Evolutionary conservation across 1,284 basidiomycete species (phyloP).

Genomic region (Abortiporus biennis): DNA sequence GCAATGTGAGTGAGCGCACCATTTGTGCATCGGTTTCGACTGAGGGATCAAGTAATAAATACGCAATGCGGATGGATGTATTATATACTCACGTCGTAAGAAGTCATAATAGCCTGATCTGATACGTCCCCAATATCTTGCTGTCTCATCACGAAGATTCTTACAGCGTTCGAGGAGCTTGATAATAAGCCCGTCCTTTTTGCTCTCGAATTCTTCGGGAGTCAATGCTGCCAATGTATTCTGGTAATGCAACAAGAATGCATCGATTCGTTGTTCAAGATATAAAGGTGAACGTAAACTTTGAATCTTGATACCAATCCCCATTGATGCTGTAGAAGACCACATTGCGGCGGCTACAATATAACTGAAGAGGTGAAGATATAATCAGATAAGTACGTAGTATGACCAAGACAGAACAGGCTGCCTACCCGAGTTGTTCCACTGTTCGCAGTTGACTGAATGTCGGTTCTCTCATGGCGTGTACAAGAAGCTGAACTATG

Average conservation of each 20-base stretch:
- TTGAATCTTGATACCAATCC: constrained; percentile 22
- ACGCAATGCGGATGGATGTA: neutral
- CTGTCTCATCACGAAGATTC: constrained; percentile 23
- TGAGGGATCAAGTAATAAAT: neutral
- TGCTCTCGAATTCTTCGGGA: constrained; percentile 13
- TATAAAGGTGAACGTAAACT: constrained; percentile 18
- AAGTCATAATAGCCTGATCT: constrained; percentile 22
- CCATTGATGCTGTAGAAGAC: constrained; percentile 17
- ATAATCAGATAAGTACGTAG: neutral
- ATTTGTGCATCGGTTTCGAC: constrained; percentile 14
- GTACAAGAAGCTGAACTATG: constrained; percentile 18
- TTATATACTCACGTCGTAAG: constrained; percentile 16
- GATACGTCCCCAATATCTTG: constrained; percentile 22
- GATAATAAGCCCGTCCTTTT: constrained; percentile 23
- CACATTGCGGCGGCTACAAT: constrained; percentile 18
- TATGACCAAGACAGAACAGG: neutral
- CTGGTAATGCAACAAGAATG: constrained; percentile 19
- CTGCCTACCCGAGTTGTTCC: constrained; percentile 25
- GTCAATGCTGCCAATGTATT: constrained; percentile 15
- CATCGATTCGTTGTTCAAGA: constrained; percentile 23
- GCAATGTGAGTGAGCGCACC: constrained; percentile 15
- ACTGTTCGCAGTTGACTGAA: constrained; percentile 23
- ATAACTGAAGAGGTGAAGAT: constrained; percentile 15
- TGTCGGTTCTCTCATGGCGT: constrained; percentile 22
- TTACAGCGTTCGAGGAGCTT: constrained; percentile 21